Conservation (phyloP, 345 rosid genomes). For the Clarkia xantiana region DNA sequence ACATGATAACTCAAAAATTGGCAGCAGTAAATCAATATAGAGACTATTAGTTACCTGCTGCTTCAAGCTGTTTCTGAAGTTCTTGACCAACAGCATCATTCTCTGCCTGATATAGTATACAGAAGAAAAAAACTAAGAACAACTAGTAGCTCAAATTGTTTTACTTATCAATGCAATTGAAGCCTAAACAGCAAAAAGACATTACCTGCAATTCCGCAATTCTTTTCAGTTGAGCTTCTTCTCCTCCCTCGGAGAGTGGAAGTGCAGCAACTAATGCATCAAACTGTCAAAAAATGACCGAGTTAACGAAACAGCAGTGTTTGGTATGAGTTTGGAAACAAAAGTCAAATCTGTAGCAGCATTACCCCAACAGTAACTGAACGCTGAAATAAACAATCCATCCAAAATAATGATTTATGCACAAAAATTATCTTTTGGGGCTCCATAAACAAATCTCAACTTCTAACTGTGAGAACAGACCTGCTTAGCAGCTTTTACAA, state of each 20-base stretch:
- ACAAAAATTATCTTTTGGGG: no score
- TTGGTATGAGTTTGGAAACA: no score
- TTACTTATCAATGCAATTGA: no score
- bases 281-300: conserved; percentile 31
- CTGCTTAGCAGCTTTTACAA: conserved; percentile 95
- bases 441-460: no score
- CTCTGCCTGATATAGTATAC: conserved; percentile 36
- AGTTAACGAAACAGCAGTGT: background rate
- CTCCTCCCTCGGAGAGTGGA: conserved; percentile 80
- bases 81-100: conserved; percentile 77
- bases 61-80: conserved; percentile 83
- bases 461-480: conserved; percentile 9
- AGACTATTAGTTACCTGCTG: conserved; percentile 57
- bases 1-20: background rate
- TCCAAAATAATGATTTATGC: conserved; percentile 1
- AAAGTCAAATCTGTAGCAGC: no score
- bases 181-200: background rate
- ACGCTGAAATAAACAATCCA: background rate
- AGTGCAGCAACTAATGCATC: conserved; percentile 88
- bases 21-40: background rate
- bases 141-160: background rate
- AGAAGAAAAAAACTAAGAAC: conserved; percentile 1
- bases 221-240: conserved; percentile 78
- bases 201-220: conserved; percentile 65
- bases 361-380: no score